Base-by-base conservation (phyloP, 352 stramenopile genomes). In the Phytophthora europaea region DNA sequence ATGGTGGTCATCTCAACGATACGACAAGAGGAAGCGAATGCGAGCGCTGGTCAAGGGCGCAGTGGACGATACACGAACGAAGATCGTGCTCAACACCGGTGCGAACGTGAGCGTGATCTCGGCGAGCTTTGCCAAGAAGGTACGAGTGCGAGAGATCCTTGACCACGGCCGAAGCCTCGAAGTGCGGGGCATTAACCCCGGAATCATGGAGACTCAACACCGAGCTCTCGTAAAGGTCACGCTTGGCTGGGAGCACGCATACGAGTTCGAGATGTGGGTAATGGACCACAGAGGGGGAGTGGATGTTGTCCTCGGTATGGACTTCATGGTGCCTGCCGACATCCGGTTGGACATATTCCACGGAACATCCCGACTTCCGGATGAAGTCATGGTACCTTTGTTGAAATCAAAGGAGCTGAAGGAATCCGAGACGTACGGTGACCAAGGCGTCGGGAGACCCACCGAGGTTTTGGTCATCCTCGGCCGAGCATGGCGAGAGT, bases 241-340 rank as follows among this genome's bases (percentile, higher is more conserved):
- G 7, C 50, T 67, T 5, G 36, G 61, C 7, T 67, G 61, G 33
- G 22, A 60, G 38, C 18, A 7, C 1, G 61, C 47, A 0, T 68
- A 68, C 18, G 61, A 61, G 22, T 61, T 68, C 8, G 38, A 61
- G 18, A 3, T 68, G 7, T 68, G 61, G 51, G 23, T 61, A 26
- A 61, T 68, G 51, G 16, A 38, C 3, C 61, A 68, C 22, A 53
- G 16, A 8, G 34, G 34, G 6, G 61, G 61, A 12, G 50, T 61
- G 1, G 61, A 68, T 15, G 12, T 58, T 23, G 38, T 68, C 1
- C 50, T 68, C 0, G 36, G 51, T 20, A 68, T 36, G 0, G 61
- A 68, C 18, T 68, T 60, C 26, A 68, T 61, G 61, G 54, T 68
- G 5, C 61, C 50, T 1, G 61, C 50, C 2, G 61, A 50, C 18